phyloP scores from a whole-genome alignment of 2,329 filamentous ascomycete species.

The Diaporthe citriasiana region DNA sequence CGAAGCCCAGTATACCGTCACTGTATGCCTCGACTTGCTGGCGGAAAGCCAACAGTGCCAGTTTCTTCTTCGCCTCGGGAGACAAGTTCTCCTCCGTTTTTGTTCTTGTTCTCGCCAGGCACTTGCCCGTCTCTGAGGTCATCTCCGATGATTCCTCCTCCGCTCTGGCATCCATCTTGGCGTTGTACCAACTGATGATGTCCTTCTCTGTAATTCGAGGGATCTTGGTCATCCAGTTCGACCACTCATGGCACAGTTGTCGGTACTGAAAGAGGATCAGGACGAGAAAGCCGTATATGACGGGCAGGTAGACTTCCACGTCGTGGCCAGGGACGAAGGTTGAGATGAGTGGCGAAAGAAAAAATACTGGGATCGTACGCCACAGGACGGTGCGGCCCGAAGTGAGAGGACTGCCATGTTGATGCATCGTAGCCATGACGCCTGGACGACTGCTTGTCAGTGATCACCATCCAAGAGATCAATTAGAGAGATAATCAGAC shows the following conservation, averaged over 20 bases:
- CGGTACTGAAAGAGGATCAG: conserved; percentile 66
- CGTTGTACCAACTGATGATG: conserved; percentile 63
- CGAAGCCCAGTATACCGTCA: conserved; percentile 38
- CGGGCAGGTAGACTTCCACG: conserved; percentile 67
- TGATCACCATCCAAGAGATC: conserved; percentile 42
- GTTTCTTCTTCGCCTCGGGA: conserved; percentile 43
- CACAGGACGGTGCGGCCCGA: conserved; percentile 71
- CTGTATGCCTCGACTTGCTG: conserved; percentile 52
- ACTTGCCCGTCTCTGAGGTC: conserved; percentile 27
- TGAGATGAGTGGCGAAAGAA: conserved; percentile 69
- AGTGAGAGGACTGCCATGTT: conserved; percentile 66
- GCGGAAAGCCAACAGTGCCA: conserved; percentile 50
- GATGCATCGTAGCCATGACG: conserved; percentile 64
- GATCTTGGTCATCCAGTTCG: conserved; percentile 68
- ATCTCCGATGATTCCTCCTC: conserved; percentile 15
- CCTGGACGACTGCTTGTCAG: conserved; percentile 41
- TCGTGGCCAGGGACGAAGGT: conserved; percentile 66
- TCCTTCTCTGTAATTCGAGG: conserved; percentile 64
- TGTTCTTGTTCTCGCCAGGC: conserved; percentile 4
- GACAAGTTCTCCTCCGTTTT: conserved; percentile 44
- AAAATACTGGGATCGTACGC: conserved; percentile 67
- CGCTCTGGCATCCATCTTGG: conserved; percentile 47
- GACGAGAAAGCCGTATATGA: conserved; percentile 67
- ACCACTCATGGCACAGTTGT: conserved; percentile 69
- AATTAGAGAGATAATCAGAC: conserved; percentile 51